Evolutionary conservation across 2,329 filamentous ascomycete genomes (phyloP), one percentile per base, ranked within the genome.

Genomic region (Thielaviopsis euricoi): DNA sequence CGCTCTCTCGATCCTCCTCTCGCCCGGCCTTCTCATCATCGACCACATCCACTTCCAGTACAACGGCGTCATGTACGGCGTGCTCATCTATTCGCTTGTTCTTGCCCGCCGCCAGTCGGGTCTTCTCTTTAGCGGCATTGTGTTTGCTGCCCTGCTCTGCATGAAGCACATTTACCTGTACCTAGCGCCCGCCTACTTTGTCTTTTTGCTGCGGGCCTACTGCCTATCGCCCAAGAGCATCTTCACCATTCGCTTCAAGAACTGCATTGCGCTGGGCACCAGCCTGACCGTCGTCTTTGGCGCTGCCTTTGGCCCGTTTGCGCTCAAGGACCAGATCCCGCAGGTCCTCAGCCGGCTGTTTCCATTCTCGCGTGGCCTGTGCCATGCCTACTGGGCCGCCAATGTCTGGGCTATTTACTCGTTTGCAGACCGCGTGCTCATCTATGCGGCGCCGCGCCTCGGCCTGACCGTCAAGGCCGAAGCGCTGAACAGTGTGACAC

Each of bases 21-120:
- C 90, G 0, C 93, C 93, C 0, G 93, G 91, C 1, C 80, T 98
- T 40, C 76, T 98, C 61, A 94, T 98, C 68, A 97, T 98, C 69
- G 93, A 98, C 67, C 93, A 98, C 69, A 91, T 96, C 63, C 90
- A 96, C 70, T 98, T 98, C 70, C 93, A 98, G 74, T 98, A 98
- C 74, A 98, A 98, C 73, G 91, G 93, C 48, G 89, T 90, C 71
- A 82, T 98, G 71, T 98, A 97, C 68, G 93, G 93, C 43, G 74
- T 97, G 50, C 75, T 98, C 55, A 80, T 97, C 43, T 76, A 91
- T 57, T 97, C 93, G 2, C 77, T 98, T 53, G 86, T 94, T 1
- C 73, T 94, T 60, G 89, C 89, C 6, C 83, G 88, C 55, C 81
- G 84, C 64, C 81, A 80, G 66, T 85, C 85, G 2, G 86, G 86